Base-by-base conservation (phyloP, 371 early-diverging fungal species). In the Lichtheimia corymbifera region DNA sequence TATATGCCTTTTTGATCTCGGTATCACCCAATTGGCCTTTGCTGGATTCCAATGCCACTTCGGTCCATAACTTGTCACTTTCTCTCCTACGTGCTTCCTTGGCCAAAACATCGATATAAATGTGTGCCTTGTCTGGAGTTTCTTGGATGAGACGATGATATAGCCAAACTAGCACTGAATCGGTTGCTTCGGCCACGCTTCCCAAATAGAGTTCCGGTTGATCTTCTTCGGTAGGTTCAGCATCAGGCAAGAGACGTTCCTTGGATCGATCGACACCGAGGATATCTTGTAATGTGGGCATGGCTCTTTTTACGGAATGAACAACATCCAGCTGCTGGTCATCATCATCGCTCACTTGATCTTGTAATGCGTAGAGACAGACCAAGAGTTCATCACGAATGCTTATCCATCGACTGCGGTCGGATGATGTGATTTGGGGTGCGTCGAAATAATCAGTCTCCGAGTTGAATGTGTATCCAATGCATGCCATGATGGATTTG, bases 1-100 rank as follows among this genome's bases (percentile, higher is more conserved):
- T 61, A 58, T 84, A 86, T 1, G 88, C 88, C 17, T 73, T 71
- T 5, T 68, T 69, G 27, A 86, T 64, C 30, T 85, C 85, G 5
- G 67, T 64, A 3, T 66, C 63, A 3, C 74, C 73, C 22, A 81
- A 67, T 7, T 77, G 65, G 1, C 85, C 85, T 28, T 74, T 66
- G 3, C 81, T 80, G 2, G 71, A 74, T 56, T 82, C 80, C 42
- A 70, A 69, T 4, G 75, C 81, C 22, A 85, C 68, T 47, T 81
- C 72, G 0, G 75, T 58, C 11, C 70, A 66, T 20, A 88, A 55
- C 4, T 44, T 25, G 6, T 73, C 79, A 40, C 78, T 79, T 1
- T 65, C 64, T 4, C 73, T 69, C 13, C 42, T 60, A 7, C 74
- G 68, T 5, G 81, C 70, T 43, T 82, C 72, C 0, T 65, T 66